Conservation (phyloP, 257 asterid genomes). For the Capsicum rhomboideum region DNA sequence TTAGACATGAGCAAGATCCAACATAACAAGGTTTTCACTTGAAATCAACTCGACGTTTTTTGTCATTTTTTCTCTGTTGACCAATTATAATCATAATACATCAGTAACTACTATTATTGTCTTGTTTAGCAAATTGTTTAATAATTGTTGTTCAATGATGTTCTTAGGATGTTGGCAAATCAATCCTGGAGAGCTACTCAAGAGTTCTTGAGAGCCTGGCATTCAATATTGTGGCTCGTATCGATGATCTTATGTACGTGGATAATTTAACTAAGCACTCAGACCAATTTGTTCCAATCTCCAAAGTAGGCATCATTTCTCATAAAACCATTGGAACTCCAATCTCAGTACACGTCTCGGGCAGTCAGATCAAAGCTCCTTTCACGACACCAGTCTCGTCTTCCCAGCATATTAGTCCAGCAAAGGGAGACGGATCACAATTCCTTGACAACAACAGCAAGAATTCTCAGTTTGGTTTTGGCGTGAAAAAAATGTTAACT, state of each 20-base stretch:
- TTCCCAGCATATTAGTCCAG: conserved; percentile 13
- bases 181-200: conserved; percentile 78
- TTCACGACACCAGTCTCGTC: conserved; percentile 21
- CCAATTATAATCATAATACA: not conserved
- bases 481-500: conserved; percentile 59
- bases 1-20: conserved; percentile 78
- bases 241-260: conserved; percentile 64
- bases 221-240: conserved; percentile 66
- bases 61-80: not conserved
- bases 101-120: not conserved
- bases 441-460: not conserved
- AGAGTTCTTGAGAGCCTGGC: conserved; percentile 82
- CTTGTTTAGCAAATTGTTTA: not conserved
- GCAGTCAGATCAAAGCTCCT: not conserved
- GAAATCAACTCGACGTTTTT: not conserved
- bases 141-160: not conserved
- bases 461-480: conserved; percentile 21
- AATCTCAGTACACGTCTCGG: conserved; percentile 1
- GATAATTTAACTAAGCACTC: conserved; percentile 72
- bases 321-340: conserved; percentile 25
- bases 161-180: conserved; percentile 70
- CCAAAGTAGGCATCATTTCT: conserved; percentile 14
- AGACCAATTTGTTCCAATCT: conserved; percentile 39
- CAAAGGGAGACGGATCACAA: not conserved
- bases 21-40: conserved; percentile 52